Evolutionary conservation across 129 eudicot genomes (phyloP), one percentile per base, ranked within the genome.

Genomic region (Flaveria trinervia): DNA sequence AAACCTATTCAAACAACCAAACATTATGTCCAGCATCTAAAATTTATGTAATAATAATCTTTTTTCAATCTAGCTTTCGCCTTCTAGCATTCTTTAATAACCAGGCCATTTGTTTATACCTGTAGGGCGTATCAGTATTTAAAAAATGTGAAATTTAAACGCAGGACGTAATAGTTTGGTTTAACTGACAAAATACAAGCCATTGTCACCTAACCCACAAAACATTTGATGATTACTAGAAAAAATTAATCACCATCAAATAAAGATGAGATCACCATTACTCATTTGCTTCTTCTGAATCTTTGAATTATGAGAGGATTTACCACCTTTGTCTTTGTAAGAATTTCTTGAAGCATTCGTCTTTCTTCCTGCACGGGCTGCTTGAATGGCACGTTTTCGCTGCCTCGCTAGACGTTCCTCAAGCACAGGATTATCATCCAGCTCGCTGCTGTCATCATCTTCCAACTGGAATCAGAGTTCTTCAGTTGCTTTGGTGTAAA

Each of bases 321-420:
- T 91, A 3, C 97, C 95, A 74, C 99, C 99, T 66, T 95, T 95
- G 83, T 95, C 97, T 82, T 92, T 91, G 86, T 89, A 95, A n/a
- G 89, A 78, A 82, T 92, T 95, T 79, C 99, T 86, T n/a, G 96
- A 86, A 6, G 84, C 65, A 55, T 56, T 20, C 15, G 52, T 75
- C 79, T 81, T 88, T 76, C 86, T 89, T 17, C 89, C 82, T 26
- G 94, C 90, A 56, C 83, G 95, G 43, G 97, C 99, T 54, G 97
- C 89, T 80, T 84, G 90, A 73, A 95, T 89, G 16, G 96, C 96
- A 57, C 88, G 85, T 36, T 80, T 79, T 51, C 99, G 77, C 85
- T 92, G 99, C 85, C 81, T 92, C 22, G 80, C 87, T 69, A 95
- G 86, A 12, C 88, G 87, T 84, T 95, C 87, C 36, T 2, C 69